Base-by-base conservation (phyloP, 345 rosid species). In the Noccaea caerulescens region DNA sequence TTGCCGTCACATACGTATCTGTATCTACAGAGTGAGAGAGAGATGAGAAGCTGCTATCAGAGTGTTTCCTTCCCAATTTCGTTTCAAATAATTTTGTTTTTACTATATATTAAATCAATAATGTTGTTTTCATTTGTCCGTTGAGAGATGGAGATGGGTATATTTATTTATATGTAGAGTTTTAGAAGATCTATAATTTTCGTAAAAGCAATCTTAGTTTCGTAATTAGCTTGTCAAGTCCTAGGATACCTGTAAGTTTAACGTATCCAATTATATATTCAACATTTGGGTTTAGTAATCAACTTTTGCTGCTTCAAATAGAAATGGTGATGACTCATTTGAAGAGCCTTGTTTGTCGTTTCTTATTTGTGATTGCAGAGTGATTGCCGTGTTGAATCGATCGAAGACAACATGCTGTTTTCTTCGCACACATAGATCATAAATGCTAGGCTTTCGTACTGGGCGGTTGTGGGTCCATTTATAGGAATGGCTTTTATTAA, bases 1-100 rank as follows among this genome's bases (percentile, higher is more conserved):
- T 66, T 51, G 30, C 30, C 30, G 30, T 27, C 2, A 27, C 30
- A 6, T 49, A 59, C 30, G 51, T 44, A 10, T 59, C 10, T 43
- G 25, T 36, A 43, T 37, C 52, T n/a, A 49, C 53, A n/a, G 47
- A 56, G 23, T 6, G 16, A 67, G 51, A 65, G 72, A 68, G 52
- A 72, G 64, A 71, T 89, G 91, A 53, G 75, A 63, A 53, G 91
- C 68, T 63, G 82, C 77, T 88, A 89, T 89, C 96, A 80, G 1
- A 38, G 39, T 64, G 72, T 68, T 32, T 68, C 54, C 76, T 64
- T 67, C 4, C 37, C 45, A 46, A 39, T 77, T 65, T 39, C 73
- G 58, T 45, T 70, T 73, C 69, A 6, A 30, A 9, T 37, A 25
- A 7, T 52, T 52, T n/a, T 7, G 4, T 43, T 43, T n/a, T 27